Evolutionary conservation across 2,329 filamentous ascomycete genomes (phyloP).

Genomic region (Penicillium concentricum): DNA sequence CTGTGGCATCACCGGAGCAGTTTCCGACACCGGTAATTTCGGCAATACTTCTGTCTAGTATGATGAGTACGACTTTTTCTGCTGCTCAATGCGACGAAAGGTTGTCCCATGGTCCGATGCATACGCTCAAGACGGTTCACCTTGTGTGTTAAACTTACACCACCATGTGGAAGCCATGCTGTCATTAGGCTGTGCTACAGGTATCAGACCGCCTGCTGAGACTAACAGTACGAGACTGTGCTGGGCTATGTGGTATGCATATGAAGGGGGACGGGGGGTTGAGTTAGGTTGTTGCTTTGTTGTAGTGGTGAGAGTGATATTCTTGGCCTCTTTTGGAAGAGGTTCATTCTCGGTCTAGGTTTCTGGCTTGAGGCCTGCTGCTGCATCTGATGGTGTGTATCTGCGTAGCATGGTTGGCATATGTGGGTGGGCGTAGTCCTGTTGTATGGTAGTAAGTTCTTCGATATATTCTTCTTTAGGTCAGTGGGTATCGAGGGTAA

Average conservation of each 20-base stretch:
- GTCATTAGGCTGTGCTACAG: neutral
- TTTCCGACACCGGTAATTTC: neutral
- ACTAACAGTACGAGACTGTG: neutral
- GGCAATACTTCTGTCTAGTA: neutral
- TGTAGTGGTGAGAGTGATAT: neutral
- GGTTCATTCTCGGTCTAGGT: neutral
- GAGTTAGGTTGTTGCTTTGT: too few species aligned
- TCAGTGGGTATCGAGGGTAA: neutral
- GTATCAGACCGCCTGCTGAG: neutral
- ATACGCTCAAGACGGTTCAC: neutral
- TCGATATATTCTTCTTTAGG: neutral
- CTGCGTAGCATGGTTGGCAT: neutral
- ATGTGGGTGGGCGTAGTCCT: neutral
- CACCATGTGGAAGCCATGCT: neutral
- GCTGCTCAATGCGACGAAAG: too few species aligned
- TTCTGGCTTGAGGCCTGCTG: neutral
- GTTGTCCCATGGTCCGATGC: neutral
- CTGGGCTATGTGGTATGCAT: neutral
- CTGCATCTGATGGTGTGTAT: neutral
- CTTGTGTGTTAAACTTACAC: neutral
- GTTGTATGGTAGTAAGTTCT: too few species aligned
- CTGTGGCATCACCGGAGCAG: neutral
- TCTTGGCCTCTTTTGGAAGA: neutral
- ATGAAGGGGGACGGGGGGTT: neutral
- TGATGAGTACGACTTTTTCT: neutral